Evolutionary conservation across 2,329 filamentous ascomycete species (phyloP), one percentile per base, ranked within the genome.

Genomic region (Aspergillus oerlinghausenensis): DNA sequence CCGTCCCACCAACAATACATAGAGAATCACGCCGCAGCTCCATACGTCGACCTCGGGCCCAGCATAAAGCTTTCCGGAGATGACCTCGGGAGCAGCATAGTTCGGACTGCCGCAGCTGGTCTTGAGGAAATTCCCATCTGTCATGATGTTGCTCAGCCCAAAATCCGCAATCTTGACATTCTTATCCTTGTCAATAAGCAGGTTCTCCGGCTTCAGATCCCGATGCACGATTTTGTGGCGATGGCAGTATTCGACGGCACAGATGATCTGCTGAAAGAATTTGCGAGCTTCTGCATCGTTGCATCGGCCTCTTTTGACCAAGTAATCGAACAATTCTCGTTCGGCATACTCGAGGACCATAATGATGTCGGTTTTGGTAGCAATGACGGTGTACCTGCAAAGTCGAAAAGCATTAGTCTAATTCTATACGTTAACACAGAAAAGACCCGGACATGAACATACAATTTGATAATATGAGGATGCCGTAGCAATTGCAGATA

Each of bases 121-220:
- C 79, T 97, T 97, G 68, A 99, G 84, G 72, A 99, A 99, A 73
- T 99, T 99, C 26, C 94, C 94, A 72, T 99, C 94, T 0, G 94
- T 97, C 94, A 99, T 99, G 77, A 99, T 99, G 73, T 99, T 99
- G 79, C 93, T 97, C 56, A 99, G 81, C 56, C 94, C 94, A 66
- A 99, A 99, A 76, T 99, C 94, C 67, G 94, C 94, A 77, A 99
- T 99, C 80, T 99, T 99, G 76, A 99, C 93, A 68, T 99, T 97
- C 70, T 96, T 88, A 58, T 95, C 88, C 63, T 95, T 90, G 76
- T 99, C 94, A 52, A 99, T 86, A 47, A 99, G 84, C 50, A 99
- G 79, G 71, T 99, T 99, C 80, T 99, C 94, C 9, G 94, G 94
- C 75, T 99, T 99, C 60, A 99, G 79, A 73, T 99, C 94, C 73